Conservation (phyloP, 2,329 filamentous ascomycete species). For the Ploettnerulaceae sp. region DNA sequence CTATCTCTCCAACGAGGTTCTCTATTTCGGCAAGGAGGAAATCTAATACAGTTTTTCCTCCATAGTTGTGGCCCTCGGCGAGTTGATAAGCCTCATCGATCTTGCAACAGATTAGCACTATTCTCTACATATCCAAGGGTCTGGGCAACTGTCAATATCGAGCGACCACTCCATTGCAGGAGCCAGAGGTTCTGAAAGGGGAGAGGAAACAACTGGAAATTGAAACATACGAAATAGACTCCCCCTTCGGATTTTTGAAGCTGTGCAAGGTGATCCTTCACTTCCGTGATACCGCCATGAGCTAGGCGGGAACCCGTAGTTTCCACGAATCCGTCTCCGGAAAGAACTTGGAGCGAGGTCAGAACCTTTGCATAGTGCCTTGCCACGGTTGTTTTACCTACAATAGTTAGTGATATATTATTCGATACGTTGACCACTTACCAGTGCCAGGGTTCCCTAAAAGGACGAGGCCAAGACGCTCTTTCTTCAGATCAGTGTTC, state of each 20-base stretch:
- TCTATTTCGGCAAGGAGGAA: slow-evolving; percentile 69
- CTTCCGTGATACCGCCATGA: slow-evolving; percentile 53
- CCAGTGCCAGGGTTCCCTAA: slow-evolving; percentile 74
- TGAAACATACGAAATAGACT: slow-evolving; percentile 65
- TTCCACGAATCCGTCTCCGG: slow-evolving; percentile 57
- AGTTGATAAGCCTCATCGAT: slow-evolving; percentile 67
- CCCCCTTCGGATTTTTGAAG: slow-evolving; percentile 63
- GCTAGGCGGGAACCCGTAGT: slow-evolving; percentile 64
- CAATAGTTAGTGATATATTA: slow-evolving; percentile 45
- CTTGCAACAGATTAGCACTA: too few relatives aligned
- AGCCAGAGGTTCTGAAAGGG: too few relatives aligned
- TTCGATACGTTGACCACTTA: slow-evolving; percentile 29
- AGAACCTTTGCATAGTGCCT: slow-evolving; percentile 65
- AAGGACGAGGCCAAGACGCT: slow-evolving; percentile 58
- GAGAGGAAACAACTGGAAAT: too few relatives aligned
- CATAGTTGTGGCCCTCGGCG: slow-evolving; percentile 50
- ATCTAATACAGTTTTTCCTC: slow-evolving; percentile 61
- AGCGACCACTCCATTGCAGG: too few relatives aligned
- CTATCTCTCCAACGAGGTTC: slow-evolving; percentile 62
- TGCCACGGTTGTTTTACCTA: slow-evolving; percentile 68
- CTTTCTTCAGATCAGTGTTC: slow-evolving; percentile 46
- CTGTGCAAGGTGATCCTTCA: slow-evolving; percentile 50
- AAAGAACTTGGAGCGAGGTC: slow-evolving; percentile 54
- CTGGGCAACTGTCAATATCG: too few relatives aligned
- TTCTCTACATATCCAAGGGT: too few relatives aligned